A percentile compares a stretch with the other conserved stretches of the same genome.
phyloP scores from a whole-genome alignment of 2,329 filamentous ascomycete species.

The Aspergillus quadricinctus region DNA sequence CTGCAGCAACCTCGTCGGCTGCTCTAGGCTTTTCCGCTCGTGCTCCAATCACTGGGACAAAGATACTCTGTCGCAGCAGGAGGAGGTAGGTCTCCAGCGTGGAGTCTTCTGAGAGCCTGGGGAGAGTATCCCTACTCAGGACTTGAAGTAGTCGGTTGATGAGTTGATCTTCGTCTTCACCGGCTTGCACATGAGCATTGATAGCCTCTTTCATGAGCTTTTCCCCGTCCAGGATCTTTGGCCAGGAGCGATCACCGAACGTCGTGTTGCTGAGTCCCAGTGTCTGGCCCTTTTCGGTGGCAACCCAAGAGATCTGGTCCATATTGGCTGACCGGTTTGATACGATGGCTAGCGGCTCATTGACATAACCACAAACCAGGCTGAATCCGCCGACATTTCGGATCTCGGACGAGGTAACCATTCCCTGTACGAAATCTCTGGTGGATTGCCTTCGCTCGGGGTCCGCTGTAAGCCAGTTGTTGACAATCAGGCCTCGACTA shows the following conservation, averaged over 20 bases:
- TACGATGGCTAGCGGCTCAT: slow-evolving; percentile 54
- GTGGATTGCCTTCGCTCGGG: slow-evolving; percentile 39
- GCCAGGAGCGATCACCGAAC: slow-evolving; percentile 57
- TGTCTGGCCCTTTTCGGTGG: slow-evolving; percentile 46
- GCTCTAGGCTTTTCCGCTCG: slow-evolving; percentile 36
- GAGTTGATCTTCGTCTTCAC: slow-evolving; percentile 47
- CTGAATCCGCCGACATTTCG: slow-evolving; percentile 61
- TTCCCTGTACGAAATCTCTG: slow-evolving; percentile 49
- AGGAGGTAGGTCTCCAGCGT: slow-evolving; percentile 53
- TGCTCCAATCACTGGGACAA: slow-evolving; percentile 54
- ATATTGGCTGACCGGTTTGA: slow-evolving; percentile 57
- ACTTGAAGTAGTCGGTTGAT: slow-evolving; percentile 50
- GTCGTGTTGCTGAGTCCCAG: slow-evolving; percentile 59
- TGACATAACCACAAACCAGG: slow-evolving; percentile 54
- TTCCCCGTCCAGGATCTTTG: slow-evolving; percentile 58
- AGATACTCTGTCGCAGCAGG: slow-evolving; percentile 57
- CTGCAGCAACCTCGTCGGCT: slow-evolving; percentile 34
- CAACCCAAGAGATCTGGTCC: slow-evolving; percentile 50
- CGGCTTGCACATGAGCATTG: slow-evolving; percentile 37
- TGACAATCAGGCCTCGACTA: slow-evolving; percentile 57
- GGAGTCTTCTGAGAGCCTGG: slow-evolving; percentile 43
- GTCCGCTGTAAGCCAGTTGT: slow-evolving; percentile 52
- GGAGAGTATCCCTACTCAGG: slow-evolving; percentile 53
- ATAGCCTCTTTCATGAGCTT: slow-evolving; percentile 49
- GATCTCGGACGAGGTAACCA: slow-evolving; percentile 52